A percentile compares a stretch with the other conserved stretches of the same genome.
Conservation (phyloP, 306 rosid genomes). For the Delonix regia region DNA sequence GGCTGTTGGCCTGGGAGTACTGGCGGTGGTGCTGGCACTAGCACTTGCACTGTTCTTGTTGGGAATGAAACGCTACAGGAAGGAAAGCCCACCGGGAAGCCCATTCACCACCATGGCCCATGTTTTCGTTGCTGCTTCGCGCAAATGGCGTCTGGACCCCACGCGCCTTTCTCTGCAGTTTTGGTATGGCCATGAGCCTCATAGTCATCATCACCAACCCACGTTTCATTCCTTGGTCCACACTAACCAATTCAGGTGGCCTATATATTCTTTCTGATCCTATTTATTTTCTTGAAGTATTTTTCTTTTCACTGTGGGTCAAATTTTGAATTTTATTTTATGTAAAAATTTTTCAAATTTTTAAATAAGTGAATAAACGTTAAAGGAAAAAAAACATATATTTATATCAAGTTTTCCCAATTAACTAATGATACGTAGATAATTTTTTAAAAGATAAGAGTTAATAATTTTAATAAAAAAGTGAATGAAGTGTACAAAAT, state of each 20-base stretch:
- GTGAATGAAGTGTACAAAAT: too few relatives aligned
- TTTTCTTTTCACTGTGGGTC: too few relatives aligned
- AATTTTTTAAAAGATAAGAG: too few relatives aligned
- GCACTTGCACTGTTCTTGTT: conserved; percentile 40
- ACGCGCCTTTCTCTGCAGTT: not conserved
- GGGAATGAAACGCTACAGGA: conserved; percentile 44
- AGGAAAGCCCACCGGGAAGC: conserved; percentile 41
- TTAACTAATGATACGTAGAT: too few relatives aligned
- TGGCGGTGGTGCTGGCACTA: conserved; percentile 41
- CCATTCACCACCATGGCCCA: conserved; percentile 52
- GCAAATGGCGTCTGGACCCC: conserved; percentile 43
- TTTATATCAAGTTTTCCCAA: too few relatives aligned
- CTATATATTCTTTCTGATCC: too few relatives aligned
- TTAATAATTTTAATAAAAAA: too few relatives aligned
- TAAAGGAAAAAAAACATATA: too few relatives aligned
- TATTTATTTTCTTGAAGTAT: too few relatives aligned
- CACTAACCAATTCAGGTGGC: conserved; percentile 51
- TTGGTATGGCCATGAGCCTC: conserved; percentile 23
- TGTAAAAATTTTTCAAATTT: too few relatives aligned
- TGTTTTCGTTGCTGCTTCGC: conserved; percentile 48
- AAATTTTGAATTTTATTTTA: too few relatives aligned
- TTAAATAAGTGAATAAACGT: too few relatives aligned
- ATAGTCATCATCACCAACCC: not conserved
- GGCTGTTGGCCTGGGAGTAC: conserved; percentile 46
- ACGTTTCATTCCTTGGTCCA: conserved; percentile 1